Evolutionary conservation across 495 filamentous ascomycete genomes (phyloP).

Genomic region (Evernia prunastri): DNA sequence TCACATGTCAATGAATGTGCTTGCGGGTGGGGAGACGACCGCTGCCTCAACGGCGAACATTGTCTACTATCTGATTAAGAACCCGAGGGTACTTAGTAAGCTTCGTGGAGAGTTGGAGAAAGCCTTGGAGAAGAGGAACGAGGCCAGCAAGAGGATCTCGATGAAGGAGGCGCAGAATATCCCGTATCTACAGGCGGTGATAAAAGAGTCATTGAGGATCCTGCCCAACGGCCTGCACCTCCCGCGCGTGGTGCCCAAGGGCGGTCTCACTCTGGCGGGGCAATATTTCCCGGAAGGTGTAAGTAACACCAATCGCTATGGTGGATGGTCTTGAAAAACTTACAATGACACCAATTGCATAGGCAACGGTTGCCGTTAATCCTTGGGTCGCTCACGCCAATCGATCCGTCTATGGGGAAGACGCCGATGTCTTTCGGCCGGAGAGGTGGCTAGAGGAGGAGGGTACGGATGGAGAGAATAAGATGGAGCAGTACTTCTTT

Average conservation of each 20-base stretch:
- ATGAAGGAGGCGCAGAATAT: slow-evolving; percentile 46
- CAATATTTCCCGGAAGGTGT: not conserved
- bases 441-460: slow-evolving; percentile 42
- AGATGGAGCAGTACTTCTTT: slow-evolving; percentile 21
- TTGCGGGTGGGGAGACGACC: slow-evolving; percentile 52
- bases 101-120: slow-evolving; percentile 42
- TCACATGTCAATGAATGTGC: slow-evolving; percentile 39
- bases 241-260: slow-evolving; percentile 1
- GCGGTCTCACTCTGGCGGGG: not conserved
- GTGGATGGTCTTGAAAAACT: not conserved
- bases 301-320: not conserved
- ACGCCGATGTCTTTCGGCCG: slow-evolving; percentile 38
- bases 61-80: slow-evolving; percentile 45
- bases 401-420: slow-evolving; percentile 40
- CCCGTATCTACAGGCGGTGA: slow-evolving; percentile 43
- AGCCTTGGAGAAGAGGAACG: slow-evolving; percentile 21
- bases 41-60: slow-evolving; percentile 45
- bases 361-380: slow-evolving; percentile 47
- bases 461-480: not conserved
- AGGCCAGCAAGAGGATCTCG: slow-evolving; percentile 21
- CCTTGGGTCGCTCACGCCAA: slow-evolving; percentile 49
- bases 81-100: slow-evolving; percentile 33
- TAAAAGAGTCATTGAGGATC: slow-evolving; percentile 42
- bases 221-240: not conserved
- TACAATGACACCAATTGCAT: not conserved